Evolutionary conservation across 306 rosid species (phyloP), one percentile per base, ranked within the genome.

Genomic region (Dalbergia oliveri): DNA sequence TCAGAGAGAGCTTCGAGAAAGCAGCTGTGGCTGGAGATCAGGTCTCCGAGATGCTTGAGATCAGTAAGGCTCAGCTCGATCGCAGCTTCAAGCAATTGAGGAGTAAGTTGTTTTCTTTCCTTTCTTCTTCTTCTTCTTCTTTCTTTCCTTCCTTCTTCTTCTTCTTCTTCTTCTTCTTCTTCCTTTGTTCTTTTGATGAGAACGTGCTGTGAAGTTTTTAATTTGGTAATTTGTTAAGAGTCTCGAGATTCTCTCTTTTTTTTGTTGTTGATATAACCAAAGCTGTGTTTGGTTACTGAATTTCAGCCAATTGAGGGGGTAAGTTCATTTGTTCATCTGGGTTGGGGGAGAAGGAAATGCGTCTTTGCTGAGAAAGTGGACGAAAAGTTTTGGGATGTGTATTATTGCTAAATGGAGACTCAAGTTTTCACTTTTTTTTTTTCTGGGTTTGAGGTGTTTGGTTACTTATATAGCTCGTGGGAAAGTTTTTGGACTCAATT

Each of bases 81-180:
- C 91, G 94, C 21, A 96, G 97, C 78, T 96, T 96, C 83, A 86
- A 85, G 11, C 97, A 96, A 88, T 91, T 96, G 26, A 91, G 87
- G 78, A 94, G 98, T 90, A 82, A 5, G 60, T 54, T 9, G 5
- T 9, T 44, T 44, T 9, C 0, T 44, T 44, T 44, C 50, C 12
- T 2, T 1, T 8, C n/a, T 10, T n/a, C 23, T 54, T 54, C 26
- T 4, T 54, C 60, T 54, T 51, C 16, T 4, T 49, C 6, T 21
- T 21, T 21, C 23, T 1, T 0, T 21, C n/a, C n/a, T 44, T 44
- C 50, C 12, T 2, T 1, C n/a, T 10, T n/a, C 23, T 54, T 54
- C 26, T 4, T 54, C 60, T 54, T 51, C 16, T 4, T 49, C 6
- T 21, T 21, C n/a, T n/a, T 21, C 23, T 1, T 0, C 1, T 14